Base-by-base conservation (phyloP, 1,139 yeast genomes). In the Lodderomyces margitis region DNA sequence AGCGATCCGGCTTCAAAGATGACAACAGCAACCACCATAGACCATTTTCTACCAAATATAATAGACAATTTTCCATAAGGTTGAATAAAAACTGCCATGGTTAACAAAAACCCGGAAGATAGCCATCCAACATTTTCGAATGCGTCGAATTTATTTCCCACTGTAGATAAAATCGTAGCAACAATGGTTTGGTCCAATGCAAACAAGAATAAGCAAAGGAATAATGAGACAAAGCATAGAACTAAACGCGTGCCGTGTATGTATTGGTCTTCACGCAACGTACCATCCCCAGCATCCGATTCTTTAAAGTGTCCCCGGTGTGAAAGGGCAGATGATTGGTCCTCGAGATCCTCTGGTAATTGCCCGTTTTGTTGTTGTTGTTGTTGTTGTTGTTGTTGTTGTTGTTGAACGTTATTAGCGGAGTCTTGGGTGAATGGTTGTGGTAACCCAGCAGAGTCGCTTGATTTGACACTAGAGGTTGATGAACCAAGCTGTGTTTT, bases 91-190 rank as follows among this genome's bases (percentile, higher is more conserved):
- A 66, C 69, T 1, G 71, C 58, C 54, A 61, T 56, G 2, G 69
- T 46, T 38, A 83, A 63, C 49, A 80, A 57, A 55, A 75, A 83
- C 3, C 83, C 88, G 2, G 83, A 64, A 3, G 80, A 61, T 36
- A 81, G 55, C 87, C 88, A 81, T 9, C 80, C 80, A 27, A 80
- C 65, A 50, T 78, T 70, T 12, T 72, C 70, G 50, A 79, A 80
- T 7, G 70, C 70, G 39, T 68, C 42, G 47, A 69, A 69, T 38
- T 67, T 55, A 47, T 64, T 62, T 9, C 74, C 72, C 20, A 69
- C 72, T 0, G 56, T 60, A 11, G 68, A 58, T 41, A 68, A 56
- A 19, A 69, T 53, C 1, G 72, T 66, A 11, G 62, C 59, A 34
- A 69, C 66, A 38, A 69, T 69, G 11, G 74, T 69, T 50, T 68